Conservation (phyloP, 345 rosid species). For the Xanthoceras sorbifolium region DNA sequence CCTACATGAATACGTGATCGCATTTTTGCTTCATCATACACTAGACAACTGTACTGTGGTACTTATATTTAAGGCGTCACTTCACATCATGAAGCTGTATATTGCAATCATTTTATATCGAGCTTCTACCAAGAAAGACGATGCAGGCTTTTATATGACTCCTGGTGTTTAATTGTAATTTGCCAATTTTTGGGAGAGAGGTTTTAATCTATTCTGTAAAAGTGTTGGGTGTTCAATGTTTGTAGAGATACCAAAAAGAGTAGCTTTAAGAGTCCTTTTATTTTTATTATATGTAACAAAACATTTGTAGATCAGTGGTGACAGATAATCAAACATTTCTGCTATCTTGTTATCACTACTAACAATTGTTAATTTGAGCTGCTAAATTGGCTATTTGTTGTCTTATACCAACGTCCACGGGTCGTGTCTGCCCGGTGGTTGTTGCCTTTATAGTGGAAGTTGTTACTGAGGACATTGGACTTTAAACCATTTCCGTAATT, state of each 20-base stretch:
- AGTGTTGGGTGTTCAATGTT: background rate
- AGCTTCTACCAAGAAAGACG: background rate
- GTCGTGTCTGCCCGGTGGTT: too few relatives aligned
- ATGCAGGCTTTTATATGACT: background rate
- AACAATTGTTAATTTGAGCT: background rate
- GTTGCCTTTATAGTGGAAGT: too few relatives aligned
- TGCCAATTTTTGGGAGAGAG: constrained; percentile 6
- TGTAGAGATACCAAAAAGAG: background rate
- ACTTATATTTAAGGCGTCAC: background rate
- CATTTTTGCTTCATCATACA: background rate
- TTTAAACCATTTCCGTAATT: too few relatives aligned
- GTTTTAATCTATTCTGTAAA: background rate
- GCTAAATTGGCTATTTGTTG: background rate
- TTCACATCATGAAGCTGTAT: background rate
- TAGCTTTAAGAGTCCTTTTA: background rate
- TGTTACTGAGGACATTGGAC: too few relatives aligned
- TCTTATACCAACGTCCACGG: too few relatives aligned
- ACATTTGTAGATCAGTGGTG: background rate
- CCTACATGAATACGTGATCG: constrained; percentile 20
- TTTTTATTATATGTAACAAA: background rate
- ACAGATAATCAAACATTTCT: background rate
- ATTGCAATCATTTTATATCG: background rate
- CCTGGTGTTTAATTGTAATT: background rate
- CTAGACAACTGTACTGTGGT: background rate
- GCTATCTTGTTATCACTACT: background rate